Percentiles rank a stretch among this genome's conserved stretches.
Conservation (phyloP, 2,329 filamentous ascomycete species). For the Hymenoscyphus scutula region DNA sequence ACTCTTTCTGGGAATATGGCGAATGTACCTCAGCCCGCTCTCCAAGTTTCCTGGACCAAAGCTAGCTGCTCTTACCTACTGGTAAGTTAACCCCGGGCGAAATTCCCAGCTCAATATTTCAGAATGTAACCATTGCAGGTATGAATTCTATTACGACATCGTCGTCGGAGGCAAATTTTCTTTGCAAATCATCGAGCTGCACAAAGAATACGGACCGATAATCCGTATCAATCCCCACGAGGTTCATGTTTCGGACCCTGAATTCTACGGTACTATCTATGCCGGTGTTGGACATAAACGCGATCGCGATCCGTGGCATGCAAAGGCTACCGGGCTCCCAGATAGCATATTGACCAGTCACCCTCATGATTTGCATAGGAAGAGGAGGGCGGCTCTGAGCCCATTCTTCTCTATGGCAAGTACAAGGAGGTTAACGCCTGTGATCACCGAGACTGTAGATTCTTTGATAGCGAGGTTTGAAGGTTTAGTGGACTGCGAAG, state of each 20-base stretch:
- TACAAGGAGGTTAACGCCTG: slow-evolving; percentile 15
- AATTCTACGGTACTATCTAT: slow-evolving; percentile 34
- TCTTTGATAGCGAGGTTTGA: slow-evolving; percentile 17
- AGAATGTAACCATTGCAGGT: slow-evolving; percentile 5
- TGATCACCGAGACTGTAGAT: not conserved
- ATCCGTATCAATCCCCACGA: slow-evolving; percentile 35
- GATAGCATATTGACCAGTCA: slow-evolving; percentile 15
- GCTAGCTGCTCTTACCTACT: slow-evolving; percentile 25
- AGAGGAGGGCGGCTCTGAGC: slow-evolving; percentile 16
- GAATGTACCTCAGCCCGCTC: slow-evolving; percentile 25
- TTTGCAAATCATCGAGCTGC: slow-evolving; percentile 18
- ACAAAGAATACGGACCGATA: slow-evolving; percentile 34
- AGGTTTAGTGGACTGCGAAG: slow-evolving; percentile 11
- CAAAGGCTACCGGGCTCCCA: slow-evolving; percentile 14
- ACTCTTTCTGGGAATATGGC: slow-evolving; percentile 5
- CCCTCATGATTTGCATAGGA: slow-evolving; percentile 19
- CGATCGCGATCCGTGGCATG: slow-evolving; percentile 17
- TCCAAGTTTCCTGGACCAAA: slow-evolving; percentile 31
- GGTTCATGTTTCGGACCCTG: slow-evolving; percentile 33
- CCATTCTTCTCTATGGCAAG: slow-evolving; percentile 19
- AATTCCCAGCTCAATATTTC: not conserved
- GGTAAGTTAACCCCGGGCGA: slow-evolving; percentile 18
- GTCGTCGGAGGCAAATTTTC: slow-evolving; percentile 16
- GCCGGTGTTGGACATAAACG: slow-evolving; percentile 1
- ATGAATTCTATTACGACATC: slow-evolving; percentile 31